Percentiles rank a stretch among this genome's conserved stretches.
These are phyloP conservation scores for Saccharomyces paradoxus DNA, from an alignment of 805 yeast species.

Conservation along the genomic window DNA sequence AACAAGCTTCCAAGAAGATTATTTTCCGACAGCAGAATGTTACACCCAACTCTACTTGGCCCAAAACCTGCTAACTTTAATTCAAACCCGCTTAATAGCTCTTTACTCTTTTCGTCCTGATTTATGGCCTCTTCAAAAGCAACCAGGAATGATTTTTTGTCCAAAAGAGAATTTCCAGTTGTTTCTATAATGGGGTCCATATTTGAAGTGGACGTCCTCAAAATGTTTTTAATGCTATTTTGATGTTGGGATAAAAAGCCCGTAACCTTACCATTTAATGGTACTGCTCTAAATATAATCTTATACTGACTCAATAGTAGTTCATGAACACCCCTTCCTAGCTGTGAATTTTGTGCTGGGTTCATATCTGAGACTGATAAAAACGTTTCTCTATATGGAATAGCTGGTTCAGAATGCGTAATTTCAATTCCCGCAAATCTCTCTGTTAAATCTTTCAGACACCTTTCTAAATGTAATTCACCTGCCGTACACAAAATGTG, in stretches of 20 bases:
- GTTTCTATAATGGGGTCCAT: constrained; percentile 10
- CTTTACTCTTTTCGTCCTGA: constrained; percentile 19
- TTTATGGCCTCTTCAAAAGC: constrained; percentile 29
- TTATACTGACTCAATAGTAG: constrained; percentile 44
- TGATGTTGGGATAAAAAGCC: constrained; percentile 43
- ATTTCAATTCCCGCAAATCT: constrained; percentile 90
- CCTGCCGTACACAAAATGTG: constrained; percentile 93
- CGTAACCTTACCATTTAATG: constrained; percentile 47
- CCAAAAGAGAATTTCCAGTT: not conserved
- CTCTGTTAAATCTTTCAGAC: constrained; percentile 81
- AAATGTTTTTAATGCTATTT: constrained; percentile 32
- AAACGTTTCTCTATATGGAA: constrained; percentile 88
- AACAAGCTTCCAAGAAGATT: constrained; percentile 32
- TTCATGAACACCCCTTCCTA: constrained; percentile 44
- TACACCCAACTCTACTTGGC: constrained; percentile 68
- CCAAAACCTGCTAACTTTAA: constrained; percentile 59
- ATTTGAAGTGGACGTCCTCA: constrained; percentile 11
- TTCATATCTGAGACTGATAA: constrained; percentile 43
- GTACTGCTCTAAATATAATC: constrained; percentile 38
- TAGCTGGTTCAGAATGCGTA: constrained; percentile 81
- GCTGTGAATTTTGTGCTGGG: constrained; percentile 37
- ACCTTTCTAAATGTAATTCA: constrained; percentile 89
- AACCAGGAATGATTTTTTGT: not conserved
- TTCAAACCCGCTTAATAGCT: constrained; percentile 25
- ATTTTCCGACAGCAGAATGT: constrained; percentile 46